A percentile compares a stretch with the other conserved stretches of the same genome.
These are phyloP conservation scores for Exophiala oligosperma DNA, from an alignment of 2,329 filamentous ascomycete genomes.

Conservation along the genomic window DNA sequence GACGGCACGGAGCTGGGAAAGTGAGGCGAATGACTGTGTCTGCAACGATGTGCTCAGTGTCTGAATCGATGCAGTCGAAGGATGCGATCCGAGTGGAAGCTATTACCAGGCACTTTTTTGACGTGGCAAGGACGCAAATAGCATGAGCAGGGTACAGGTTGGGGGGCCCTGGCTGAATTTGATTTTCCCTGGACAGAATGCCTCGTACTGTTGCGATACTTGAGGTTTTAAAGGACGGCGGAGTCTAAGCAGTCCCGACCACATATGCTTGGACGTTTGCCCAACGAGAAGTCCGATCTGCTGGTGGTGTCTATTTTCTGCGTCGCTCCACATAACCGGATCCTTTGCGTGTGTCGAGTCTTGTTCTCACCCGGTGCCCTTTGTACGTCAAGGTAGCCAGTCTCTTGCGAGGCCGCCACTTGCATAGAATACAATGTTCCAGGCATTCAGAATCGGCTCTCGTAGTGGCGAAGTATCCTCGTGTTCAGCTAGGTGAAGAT, in stretches of 20 bases:
- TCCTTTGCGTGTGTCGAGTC: too few species aligned
- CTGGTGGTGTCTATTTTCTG: neutral
- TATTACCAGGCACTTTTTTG: constrained; percentile 23
- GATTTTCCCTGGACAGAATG: constrained; percentile 44
- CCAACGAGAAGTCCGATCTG: neutral
- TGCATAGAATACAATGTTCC: too few species aligned
- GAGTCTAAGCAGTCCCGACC: too few species aligned
- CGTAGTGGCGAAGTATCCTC: too few species aligned
- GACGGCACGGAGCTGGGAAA: constrained; percentile 55
- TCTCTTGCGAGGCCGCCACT: too few species aligned
- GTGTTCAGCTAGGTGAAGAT: too few species aligned
- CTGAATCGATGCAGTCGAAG: constrained; percentile 58
- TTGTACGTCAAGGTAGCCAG: too few species aligned
- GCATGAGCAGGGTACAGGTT: constrained; percentile 69
- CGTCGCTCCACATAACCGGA: neutral
- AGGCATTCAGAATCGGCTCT: too few species aligned
- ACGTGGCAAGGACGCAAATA: constrained; percentile 54
- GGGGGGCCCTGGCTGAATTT: constrained; percentile 64
- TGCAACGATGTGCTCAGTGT: constrained; percentile 64
- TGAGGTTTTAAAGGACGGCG: too few species aligned
- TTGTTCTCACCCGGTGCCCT: too few species aligned
- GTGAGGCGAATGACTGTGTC: constrained; percentile 62
- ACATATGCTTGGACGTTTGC: neutral
- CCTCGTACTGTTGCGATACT: neutral
- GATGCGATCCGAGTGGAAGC: constrained; percentile 37